Evolutionary conservation across 352 stramenopile species (phyloP).

Genomic region (Elongisporangium prolatum): DNA sequence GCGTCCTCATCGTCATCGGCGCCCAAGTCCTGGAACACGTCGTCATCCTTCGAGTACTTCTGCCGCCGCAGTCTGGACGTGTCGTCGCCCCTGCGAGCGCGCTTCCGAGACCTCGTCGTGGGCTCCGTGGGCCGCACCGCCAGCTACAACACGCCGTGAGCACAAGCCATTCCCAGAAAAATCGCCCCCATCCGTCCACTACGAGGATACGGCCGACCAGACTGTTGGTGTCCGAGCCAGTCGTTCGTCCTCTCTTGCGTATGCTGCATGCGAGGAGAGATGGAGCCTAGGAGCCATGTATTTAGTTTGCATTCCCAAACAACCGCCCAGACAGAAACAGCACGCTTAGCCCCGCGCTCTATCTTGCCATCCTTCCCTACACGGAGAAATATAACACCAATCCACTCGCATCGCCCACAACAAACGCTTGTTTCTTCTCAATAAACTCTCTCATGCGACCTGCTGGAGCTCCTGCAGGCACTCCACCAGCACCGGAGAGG

Average conservation of each 20-base stretch:
- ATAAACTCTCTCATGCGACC: slow-evolving; percentile 8
- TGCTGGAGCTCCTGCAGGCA: slow-evolving; percentile 54
- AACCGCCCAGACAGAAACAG: slow-evolving; percentile 3
- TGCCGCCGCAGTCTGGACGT: slow-evolving; percentile 67
- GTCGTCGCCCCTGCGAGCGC: slow-evolving; percentile 47
- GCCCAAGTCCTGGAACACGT: slow-evolving; percentile 39
- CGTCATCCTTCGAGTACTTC: slow-evolving; percentile 48
- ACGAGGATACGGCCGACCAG: slow-evolving; percentile 9
- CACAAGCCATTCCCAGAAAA: slow-evolving; percentile 4
- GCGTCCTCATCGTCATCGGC: slow-evolving; percentile 36
- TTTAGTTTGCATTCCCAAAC: slow-evolving; percentile 6
- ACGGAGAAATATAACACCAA: slow-evolving; percentile 1
- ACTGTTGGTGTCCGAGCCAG: not conserved
- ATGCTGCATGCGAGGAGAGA: not conserved
- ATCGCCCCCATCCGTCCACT: slow-evolving; percentile 4
- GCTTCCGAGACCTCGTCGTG: slow-evolving; percentile 61
- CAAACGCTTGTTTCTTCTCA: not conserved
- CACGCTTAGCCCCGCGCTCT: not conserved
- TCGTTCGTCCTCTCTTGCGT: not conserved
- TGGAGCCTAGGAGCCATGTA: slow-evolving; percentile 1
- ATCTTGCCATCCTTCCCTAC: not conserved
- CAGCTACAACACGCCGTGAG: slow-evolving; percentile 54
- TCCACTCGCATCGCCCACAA: not conserved
- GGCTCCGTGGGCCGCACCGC: slow-evolving; percentile 38
- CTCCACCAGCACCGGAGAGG: slow-evolving; percentile 37